Base-by-base conservation (phyloP, 2,329 filamentous ascomycete species). In the Botrytis byssoidea region DNA sequence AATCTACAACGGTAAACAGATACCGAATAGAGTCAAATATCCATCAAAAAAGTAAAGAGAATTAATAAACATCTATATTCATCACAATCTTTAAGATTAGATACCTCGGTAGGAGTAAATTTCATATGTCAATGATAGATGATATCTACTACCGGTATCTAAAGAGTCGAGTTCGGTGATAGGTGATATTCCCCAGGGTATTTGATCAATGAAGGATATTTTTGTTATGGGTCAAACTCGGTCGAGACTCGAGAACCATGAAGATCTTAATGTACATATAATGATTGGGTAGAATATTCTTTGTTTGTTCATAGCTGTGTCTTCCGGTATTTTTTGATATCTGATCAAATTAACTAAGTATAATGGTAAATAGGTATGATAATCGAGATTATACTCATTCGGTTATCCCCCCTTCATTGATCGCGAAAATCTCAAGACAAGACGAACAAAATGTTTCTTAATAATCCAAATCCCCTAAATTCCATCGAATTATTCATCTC, bases 251-350 rank as follows among this genome's bases (percentile, higher is more conserved):
- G 20, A 51, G 44, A 37, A 48, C 22, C 64, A n/a, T 48, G 3
- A 48, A 29, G 20, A 66, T 18, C 9, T 66, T 66, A n/a, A 22
- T 12, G 48, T n/a, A 63, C 5, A 63, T 46, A 61, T 37, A 10
- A 70, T 63, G 20, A 25, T 42, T 63, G 40, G 40, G 1, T 63
- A 42, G 8, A 70, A 25, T 22, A 61, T 16, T 9, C 22, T 35
- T 60, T 46, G 1, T 25, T 61, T 46, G 42, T 35, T 7, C 8
- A 10, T n/a, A 16, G 7, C 14, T 8, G 29, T 44, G 5, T 37
- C 40, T 42, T 69, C 22, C 66, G 46, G 6, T n/a, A 18, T 70
- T 46, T 70, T 70, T 46, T 32, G 32, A 48, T 42, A 59, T 70
- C 55, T 59, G 35, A 46, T 37, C 16, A 65, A 20, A 32, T 46